Percentiles rank a stretch among this genome's conserved stretches.
Evolutionary conservation across 2,329 filamentous ascomycete species (phyloP).

Genomic region (Dactylellina cionopaga): DNA sequence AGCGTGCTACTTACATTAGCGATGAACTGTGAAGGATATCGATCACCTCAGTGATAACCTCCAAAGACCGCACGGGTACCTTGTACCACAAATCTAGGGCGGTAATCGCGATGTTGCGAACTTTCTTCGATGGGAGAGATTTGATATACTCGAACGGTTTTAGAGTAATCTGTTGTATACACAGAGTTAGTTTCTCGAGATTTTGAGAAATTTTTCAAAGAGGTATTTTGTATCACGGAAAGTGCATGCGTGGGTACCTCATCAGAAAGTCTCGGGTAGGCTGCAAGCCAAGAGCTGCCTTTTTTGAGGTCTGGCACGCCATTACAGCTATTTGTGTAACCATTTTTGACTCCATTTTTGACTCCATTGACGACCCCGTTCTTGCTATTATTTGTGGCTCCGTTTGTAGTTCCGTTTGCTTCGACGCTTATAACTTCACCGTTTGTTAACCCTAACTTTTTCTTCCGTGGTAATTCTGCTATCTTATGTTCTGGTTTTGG

Average conservation of each 20-base stretch:
- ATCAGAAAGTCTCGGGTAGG: slow-evolving; percentile 8
- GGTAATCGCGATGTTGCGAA: background rate
- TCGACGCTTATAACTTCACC: no score
- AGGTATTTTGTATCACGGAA: background rate
- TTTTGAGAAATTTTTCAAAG: background rate
- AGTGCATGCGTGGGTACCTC: no score
- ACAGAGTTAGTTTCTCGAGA: background rate
- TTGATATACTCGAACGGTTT: slow-evolving; percentile 2
- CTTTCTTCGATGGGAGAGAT: background rate
- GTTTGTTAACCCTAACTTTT: no score
- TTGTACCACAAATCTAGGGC: slow-evolving; percentile 2
- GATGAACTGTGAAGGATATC: background rate
- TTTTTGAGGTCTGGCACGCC: background rate
- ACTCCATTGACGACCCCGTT: background rate
- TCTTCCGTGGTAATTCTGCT: background rate
- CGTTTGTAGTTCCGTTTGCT: no score
- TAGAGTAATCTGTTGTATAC: background rate
- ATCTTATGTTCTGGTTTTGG: slow-evolving; percentile 7
- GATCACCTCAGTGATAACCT: background rate
- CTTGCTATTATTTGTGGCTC: background rate
- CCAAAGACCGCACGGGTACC: background rate
- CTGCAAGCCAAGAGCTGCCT: background rate
- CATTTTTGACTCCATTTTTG: background rate
- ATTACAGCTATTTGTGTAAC: background rate
- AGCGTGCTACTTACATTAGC: background rate